Base-by-base conservation (phyloP, 2,329 filamentous ascomycete species). In the Fusarium tjaetaba region DNA sequence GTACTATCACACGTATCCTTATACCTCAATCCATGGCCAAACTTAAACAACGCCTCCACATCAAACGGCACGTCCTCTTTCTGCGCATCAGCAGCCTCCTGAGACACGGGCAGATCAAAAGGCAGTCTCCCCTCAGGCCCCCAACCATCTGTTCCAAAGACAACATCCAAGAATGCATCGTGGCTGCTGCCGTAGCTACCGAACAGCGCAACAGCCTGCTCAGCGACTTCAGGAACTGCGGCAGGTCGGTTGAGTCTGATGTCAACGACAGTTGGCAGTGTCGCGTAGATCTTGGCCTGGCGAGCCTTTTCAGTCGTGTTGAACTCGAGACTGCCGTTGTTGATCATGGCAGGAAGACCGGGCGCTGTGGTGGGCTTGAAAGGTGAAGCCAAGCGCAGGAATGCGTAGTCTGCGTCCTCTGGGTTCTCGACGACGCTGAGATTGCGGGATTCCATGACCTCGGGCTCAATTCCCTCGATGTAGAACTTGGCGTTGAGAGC, bases 31-130 rank as follows among this genome's bases (percentile, higher is more conserved):
- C 80, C 80, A 32, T 80, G 76, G 1, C 80, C 80, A 65, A 80
- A 81, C 59, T 68, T 68, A 41, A 81, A 81, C 11, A 79, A 39
- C 4, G 80, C 62, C 32, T 75, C 64, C 1, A 77, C 78, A 42
- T 81, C 78, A 49, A 74, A 81, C 0, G 79, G 75, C 16, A 80
- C 72, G 51, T 81, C 80, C 39, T 78, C 77, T 20, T 57, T 68
- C 1, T 72, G 68, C 14, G 73, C 80, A 51, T 82, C 80, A 0
- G 86, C 86, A 4, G 85, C 86, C 49, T 78, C 80, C 70, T 82
- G 81, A 11, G 83, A 85, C 16, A 82, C 73, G 2, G 86, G 85
- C 39, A 88, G 61, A 73, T 88, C 86, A 74, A 86, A 78, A 0
- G 76, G 76, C 36, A 78, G 24, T 7, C 72, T 67, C 2, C 86